Base-by-base conservation (phyloP, 2,329 filamentous ascomycete species). In the Sporothrix sp. region DNA sequence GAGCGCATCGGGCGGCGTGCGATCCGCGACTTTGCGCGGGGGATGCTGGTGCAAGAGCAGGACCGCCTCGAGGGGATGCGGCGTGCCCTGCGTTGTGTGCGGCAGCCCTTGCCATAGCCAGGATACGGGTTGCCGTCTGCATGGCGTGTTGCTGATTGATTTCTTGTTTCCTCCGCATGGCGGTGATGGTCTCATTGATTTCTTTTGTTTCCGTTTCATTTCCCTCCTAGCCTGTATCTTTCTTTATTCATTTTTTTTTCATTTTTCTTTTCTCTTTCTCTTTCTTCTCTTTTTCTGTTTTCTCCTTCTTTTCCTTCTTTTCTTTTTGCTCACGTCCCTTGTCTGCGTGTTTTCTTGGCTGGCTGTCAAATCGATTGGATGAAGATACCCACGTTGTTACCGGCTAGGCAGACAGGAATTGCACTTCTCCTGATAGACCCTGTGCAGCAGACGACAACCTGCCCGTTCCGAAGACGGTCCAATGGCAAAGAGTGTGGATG, bases 61-160 rank as follows among this genome's bases (percentile, higher is more conserved):
- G 85, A 86, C 62, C 77, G 86, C 58, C 69, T 95, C 56, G 87
- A 88, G 58, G 82, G 85, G 18, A 83, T 98, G 74, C 78, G 77
- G 68, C 75, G 91, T 56, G 89, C 89, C 8, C 66, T 96, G 58
- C 78, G 88, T 56, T 81, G 75, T 58, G 66, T 85, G 36, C 69
- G 65, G 54, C 16, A 18, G 48, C 14, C 40, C 16, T n/a, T n/a
- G n/a, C n/a, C n/a, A n/a, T n/a, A n/a, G n/a, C n/a, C n/a, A n/a
- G n/a, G n/a, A n/a, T n/a, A n/a, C n/a, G n/a, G n/a, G n/a, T n/a
- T n/a, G n/a, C n/a, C n/a, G n/a, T n/a, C n/a, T n/a, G n/a, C n/a
- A n/a, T n/a, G n/a, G n/a, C n/a, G n/a, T n/a, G n/a, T n/a, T n/a
- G n/a, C n/a, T n/a, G n/a, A n/a, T n/a, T n/a, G n/a, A n/a, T n/a